phyloP scores from a whole-genome alignment of 1,284 basidiomycete genomes.

The Leccinum pseudoinsigne region DNA sequence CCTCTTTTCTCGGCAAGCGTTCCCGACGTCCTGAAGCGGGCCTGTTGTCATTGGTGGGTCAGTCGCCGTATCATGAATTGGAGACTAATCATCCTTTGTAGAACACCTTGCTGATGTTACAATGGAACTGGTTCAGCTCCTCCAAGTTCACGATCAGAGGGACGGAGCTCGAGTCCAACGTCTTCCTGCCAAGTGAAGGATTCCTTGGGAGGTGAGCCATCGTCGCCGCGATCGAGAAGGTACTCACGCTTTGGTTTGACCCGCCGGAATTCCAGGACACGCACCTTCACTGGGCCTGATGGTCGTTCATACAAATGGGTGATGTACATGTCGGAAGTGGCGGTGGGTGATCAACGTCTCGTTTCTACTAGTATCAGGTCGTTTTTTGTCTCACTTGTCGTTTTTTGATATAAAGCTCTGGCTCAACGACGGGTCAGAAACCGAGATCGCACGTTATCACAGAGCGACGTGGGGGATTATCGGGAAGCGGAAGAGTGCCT shows the following conservation, averaged over 20 bases:
- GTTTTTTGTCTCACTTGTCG: neutral
- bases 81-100: no score
- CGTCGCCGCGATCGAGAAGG: neutral
- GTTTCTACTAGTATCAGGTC: neutral
- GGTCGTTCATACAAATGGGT: conserved; percentile 29
- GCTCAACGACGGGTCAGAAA: conserved; percentile 17
- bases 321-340: conserved; percentile 14
- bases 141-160: conserved; percentile 25
- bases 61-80: no score
- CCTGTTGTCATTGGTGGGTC: no score
- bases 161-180: conserved; percentile 16
- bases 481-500: conserved; percentile 25
- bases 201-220: conserved; percentile 20
- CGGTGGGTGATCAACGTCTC: conserved; percentile 13
- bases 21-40: neutral
- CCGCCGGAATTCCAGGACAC: conserved; percentile 17
- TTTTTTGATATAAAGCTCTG: conserved; percentile 19
- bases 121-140: conserved; percentile 22
- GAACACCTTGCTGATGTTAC: no score
- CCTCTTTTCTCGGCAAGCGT: conserved; percentile 74
- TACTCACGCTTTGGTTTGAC: neutral
- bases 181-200: conserved; percentile 22
- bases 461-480: conserved; percentile 23
- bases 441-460: conserved; percentile 32
- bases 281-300: conserved; percentile 30